Evolutionary conservation across 441 rosid species (phyloP), one percentile per base, ranked within the genome.

Genomic region (Theobroma grandiflorum): DNA sequence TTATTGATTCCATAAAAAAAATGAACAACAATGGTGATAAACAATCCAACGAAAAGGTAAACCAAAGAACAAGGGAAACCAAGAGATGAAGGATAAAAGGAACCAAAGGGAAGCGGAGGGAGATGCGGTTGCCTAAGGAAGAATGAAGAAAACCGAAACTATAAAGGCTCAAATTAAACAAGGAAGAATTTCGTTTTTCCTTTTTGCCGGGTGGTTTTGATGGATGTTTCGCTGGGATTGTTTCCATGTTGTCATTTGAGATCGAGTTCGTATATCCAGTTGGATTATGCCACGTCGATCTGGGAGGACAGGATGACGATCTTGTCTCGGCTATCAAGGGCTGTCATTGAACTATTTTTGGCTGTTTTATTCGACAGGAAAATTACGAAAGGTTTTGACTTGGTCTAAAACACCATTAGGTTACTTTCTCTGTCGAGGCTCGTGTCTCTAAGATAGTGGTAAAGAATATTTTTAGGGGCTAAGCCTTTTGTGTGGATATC

Each of bases 21-120:
- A 35, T 6, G 33, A 70, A 37, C 22, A 70, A 53, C 12, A 15
- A 47, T 18, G 11, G n/a, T n/a, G 63, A 20, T 72, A 37, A 35
- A 53, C 7, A n/a, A 53, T n/a, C 26, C 62, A 52, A 53, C n/a
- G 62, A 52, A 69, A 47, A 68, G 81, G 77, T 77, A 68, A 70
- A 59, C 75, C 33, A 45, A 63, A 45, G 12, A 52, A 5, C 78
- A 79, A 79, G 80, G 75, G 73, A 52, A 74, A 79, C 14, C 49
- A 26, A 52, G 18, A 62, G 52, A 72, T 20, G 52, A 58, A 74
- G 53, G 53, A 38, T 47, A 3, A 18, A 22, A 35, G 71, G 52
- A 58, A 43, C 8, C 7, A 63, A 26, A 35, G 26, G 78, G 72
- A 7, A 42, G 72, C 63, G 59, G 43, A 70, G 20, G 71, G 2